Evolutionary conservation across 148 eudicot species (phyloP), one percentile per base, ranked within the genome.

Genomic region (Camellia lanceoleosa): DNA sequence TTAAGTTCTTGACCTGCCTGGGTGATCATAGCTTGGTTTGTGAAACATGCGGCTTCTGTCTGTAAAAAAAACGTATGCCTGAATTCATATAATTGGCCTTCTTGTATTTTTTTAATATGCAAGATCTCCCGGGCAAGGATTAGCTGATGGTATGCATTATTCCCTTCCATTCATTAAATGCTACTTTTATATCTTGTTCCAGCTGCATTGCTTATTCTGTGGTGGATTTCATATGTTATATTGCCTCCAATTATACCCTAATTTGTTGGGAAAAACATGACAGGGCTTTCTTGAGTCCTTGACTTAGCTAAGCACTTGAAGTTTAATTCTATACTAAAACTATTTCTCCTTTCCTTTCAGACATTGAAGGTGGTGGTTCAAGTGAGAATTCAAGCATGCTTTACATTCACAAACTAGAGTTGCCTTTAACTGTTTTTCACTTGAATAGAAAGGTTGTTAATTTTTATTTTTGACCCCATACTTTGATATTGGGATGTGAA

Each of bases 401-500:
- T 78, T 80, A 82, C 73, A 77, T 94, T 81, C 80, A 87, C 80
- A 91, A 84, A 83, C 85, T 95, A 83, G 97, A 92, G 87, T 69
- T 95, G 80, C 98, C 93, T 85, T 82, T 86, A 83, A 78, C 80
- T 71, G 79, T 95, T 52, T 89, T 92, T 86, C 84, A 78, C 75
- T 80, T 88, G 83, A 93, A 85, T 84, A 95, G 76, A 85, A 90
- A 93, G 97, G 98, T 91, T 78, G 42, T 62, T 82, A 30, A 67
- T 3, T 5, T 5, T 49, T 5, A 49, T 49, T 49, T 1, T 49
- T 49, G 52, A 49, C 4, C 52, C 4, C 52, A 49, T 49, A 49
- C 52, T 49, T 7, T n/a, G 5, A 49, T 49, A 49, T 7, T 1
- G 52, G 38, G 38, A 30, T 30, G 38, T 30, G 38, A 30, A 30